A percentile compares a stretch with the other conserved stretches of the same genome.
Conservation (phyloP, 169 alveolate species). For the Miamiensis avidus region DNA sequence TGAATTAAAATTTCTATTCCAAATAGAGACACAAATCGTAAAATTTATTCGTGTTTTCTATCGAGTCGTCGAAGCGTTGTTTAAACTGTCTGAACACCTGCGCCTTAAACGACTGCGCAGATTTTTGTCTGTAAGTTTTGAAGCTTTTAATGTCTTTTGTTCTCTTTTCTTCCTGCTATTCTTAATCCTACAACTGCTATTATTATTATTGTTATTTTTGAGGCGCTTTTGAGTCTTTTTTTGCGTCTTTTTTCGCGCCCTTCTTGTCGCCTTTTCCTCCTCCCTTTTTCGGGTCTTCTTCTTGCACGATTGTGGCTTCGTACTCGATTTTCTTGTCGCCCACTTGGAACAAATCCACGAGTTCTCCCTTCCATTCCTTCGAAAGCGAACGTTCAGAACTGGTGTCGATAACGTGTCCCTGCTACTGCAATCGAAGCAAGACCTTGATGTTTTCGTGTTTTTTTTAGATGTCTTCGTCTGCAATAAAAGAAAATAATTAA, state of each 20-base stretch:
- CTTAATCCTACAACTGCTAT: neutral
- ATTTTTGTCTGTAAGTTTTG: conserved; percentile 39
- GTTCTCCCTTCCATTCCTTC: conserved; percentile 38
- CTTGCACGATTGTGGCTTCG: conserved; percentile 1
- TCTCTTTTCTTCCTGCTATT: conserved; percentile 1
- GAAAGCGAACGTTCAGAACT: conserved; percentile 34
- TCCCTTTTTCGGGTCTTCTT: neutral
- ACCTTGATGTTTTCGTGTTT: conserved; percentile 61
- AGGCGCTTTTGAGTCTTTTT: conserved; percentile 21
- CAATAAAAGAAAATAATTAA: neutral
- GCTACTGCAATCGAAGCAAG: conserved; percentile 35
- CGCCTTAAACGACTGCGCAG: conserved; percentile 25
- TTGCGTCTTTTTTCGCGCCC: conserved; percentile 35
- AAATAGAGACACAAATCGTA: conserved; percentile 12
- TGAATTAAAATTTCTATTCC: conserved; percentile 42
- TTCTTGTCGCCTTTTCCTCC: conserved; percentile 31
- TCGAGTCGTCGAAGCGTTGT: conserved; percentile 7
- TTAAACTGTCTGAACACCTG: conserved; percentile 14
- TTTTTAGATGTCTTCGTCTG: conserved; percentile 62
- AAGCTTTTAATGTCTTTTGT: conserved; percentile 33
- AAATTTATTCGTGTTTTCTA: conserved; percentile 3
- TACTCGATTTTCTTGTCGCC: conserved; percentile 39
- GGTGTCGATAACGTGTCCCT: conserved; percentile 39
- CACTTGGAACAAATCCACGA: conserved; percentile 14
- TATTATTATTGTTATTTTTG: conserved; percentile 17